Conservation (phyloP, 257 asterid genomes). For the Ajuga chamaepitys region DNA sequence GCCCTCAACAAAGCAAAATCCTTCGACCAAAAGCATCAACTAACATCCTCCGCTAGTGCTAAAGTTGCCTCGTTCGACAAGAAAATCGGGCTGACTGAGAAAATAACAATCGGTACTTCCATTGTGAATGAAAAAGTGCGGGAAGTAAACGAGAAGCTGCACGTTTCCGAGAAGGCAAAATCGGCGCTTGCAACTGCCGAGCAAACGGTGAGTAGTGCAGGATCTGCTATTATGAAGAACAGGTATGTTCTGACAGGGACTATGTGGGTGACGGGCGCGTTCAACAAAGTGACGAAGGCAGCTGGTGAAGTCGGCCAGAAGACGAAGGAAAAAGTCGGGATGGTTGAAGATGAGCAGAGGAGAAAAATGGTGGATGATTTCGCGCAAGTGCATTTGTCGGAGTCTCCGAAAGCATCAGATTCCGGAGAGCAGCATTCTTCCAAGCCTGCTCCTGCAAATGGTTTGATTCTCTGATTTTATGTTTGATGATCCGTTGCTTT, state of each 20-base stretch:
- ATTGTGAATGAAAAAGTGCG: constrained; percentile 74
- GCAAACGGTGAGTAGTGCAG: constrained; percentile 76
- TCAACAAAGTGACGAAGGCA: constrained; percentile 66
- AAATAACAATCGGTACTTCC: constrained; percentile 65
- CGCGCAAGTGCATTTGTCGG: constrained; percentile 73
- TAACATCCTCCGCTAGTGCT: constrained; percentile 80
- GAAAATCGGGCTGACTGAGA: constrained; percentile 72
- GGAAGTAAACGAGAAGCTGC: constrained; percentile 85
- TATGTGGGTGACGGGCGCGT: constrained; percentile 86
- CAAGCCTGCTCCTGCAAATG: constrained; percentile 57
- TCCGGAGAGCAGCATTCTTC: constrained; percentile 46
- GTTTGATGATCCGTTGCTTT: too few species aligned
- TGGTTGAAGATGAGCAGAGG: constrained; percentile 71
- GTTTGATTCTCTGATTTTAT: constrained; percentile 58
- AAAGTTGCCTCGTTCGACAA: constrained; percentile 66
- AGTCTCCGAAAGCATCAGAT: constrained; percentile 63
- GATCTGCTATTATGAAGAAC: constrained; percentile 84
- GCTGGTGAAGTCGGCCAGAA: constrained; percentile 88
- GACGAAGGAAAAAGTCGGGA: constrained; percentile 76
- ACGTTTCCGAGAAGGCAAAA: constrained; percentile 83
- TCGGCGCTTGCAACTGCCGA: constrained; percentile 77
- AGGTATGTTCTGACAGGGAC: constrained; percentile 75
- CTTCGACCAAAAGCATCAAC: constrained; percentile 75
- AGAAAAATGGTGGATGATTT: constrained; percentile 81
- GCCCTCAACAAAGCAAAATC: constrained; percentile 69